Evolutionary conservation across 208 protist species (phyloP).

Genomic region (Leishmania martiniquensis): DNA sequence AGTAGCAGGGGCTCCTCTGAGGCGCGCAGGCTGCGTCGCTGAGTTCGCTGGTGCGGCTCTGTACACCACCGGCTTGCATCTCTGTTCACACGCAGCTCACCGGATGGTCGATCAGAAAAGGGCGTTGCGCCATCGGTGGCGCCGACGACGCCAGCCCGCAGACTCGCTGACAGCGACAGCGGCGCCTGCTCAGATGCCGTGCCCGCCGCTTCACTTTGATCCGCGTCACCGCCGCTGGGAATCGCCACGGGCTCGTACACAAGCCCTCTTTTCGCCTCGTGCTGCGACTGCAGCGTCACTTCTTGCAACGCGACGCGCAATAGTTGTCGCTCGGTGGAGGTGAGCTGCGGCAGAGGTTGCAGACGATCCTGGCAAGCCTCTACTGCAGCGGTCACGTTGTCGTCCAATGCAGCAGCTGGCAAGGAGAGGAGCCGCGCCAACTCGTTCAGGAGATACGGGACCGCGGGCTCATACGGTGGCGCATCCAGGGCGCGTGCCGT

Average conservation of each 20-base stretch:
- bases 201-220: not conserved
- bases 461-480: not conserved
- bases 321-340: slow-evolving; percentile 36
- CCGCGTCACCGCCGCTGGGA: not conserved
- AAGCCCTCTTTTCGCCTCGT: not conserved
- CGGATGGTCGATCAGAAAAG: not conserved
- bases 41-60: not conserved
- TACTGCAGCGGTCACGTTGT: not conserved
- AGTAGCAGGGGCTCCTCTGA: not conserved
- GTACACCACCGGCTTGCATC: not conserved
- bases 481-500: not conserved
- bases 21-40: not conserved
- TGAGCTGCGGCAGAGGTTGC: slow-evolving; percentile 16
- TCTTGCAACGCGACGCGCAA: slow-evolving; percentile 32
- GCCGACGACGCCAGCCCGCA: not conserved
- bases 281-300: not conserved
- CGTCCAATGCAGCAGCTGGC: slow-evolving; percentile 1
- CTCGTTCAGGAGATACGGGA: slow-evolving; percentile 19
- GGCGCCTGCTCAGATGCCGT: slow-evolving; percentile 5
- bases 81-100: not conserved
- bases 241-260: not conserved
- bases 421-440: slow-evolving; percentile 15
- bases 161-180: not conserved
- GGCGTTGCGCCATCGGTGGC: not conserved
- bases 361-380: not conserved